These are phyloP conservation scores for Chaetoceros tenuissimus DNA, from an alignment of 108 stramenopile genomes.

Conservation along the genomic window DNA sequence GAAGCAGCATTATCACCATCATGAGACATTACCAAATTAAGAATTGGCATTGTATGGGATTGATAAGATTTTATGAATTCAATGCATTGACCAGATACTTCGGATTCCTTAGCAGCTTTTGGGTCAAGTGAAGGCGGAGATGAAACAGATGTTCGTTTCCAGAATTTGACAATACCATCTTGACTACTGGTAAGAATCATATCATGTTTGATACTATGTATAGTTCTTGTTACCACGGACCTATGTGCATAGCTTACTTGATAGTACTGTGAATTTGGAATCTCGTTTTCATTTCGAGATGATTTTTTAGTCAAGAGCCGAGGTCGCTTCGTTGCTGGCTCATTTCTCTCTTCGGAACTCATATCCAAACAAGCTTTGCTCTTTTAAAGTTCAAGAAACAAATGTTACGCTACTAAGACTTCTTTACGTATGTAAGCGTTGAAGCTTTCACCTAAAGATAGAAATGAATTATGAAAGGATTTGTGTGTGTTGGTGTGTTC, in stretches of 20 bases:
- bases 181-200: constrained; percentile 82
- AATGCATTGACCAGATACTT: constrained; percentile 33
- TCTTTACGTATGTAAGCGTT: no score
- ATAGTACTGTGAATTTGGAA: constrained; percentile 62
- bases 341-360: no score
- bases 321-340: constrained; percentile 4
- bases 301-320: neutral
- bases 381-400: no score
- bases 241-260: constrained; percentile 92
- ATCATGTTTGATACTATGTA: constrained; percentile 61
- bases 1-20: constrained; percentile 80
- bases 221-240: constrained; percentile 69
- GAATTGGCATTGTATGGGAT: constrained; percentile 77
- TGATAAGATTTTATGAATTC: constrained; percentile 98
- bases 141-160: constrained; percentile 80
- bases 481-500: no score
- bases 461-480: no score
- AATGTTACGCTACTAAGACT: no score
- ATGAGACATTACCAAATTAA: constrained; percentile 40
- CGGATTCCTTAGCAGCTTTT: neutral
- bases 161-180: constrained; percentile 98
- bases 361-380: no score
- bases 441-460: no score
- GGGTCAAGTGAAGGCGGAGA: constrained; percentile 7
- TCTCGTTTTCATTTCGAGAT: constrained; percentile 31